Percentiles rank a stretch among this genome's conserved stretches.
Evolutionary conservation across 352 stramenopile species (phyloP).

Genomic region (Phytophthora foliorum): DNA sequence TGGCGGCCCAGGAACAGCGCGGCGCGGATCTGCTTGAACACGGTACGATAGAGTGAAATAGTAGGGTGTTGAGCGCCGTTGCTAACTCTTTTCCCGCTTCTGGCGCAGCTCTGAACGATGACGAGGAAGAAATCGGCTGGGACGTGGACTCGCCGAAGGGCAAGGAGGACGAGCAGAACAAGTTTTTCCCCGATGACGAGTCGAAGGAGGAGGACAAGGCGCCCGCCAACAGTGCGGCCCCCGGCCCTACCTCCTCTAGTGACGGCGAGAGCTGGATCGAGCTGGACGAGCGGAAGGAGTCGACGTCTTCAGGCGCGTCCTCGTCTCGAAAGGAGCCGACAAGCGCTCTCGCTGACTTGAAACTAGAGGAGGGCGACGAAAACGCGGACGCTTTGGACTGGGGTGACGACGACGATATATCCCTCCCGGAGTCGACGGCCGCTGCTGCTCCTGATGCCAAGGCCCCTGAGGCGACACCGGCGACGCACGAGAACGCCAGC

Average conservation of each 20-base stretch:
- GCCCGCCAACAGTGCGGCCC: conserved; percentile 13
- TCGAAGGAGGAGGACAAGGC: conserved; percentile 47
- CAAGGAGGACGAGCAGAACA: conserved; percentile 45
- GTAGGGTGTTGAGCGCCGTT: background rate
- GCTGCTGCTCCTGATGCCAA: conserved; percentile 21
- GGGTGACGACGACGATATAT: conserved; percentile 65
- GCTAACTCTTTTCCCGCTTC: background rate
- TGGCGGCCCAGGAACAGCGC: conserved; percentile 75
- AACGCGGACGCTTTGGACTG: conserved; percentile 60
- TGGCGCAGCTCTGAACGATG: conserved; percentile 59
- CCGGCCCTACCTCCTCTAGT: conserved; percentile 51
- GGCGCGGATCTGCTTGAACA: conserved; percentile 72
- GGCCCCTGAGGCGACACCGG: conserved; percentile 16
- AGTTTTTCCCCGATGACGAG: conserved; percentile 58
- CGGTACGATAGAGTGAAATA: conserved; percentile 36
- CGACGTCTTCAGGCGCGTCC: conserved; percentile 55
- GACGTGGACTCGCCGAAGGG: conserved; percentile 69
- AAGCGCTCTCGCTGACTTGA: conserved; percentile 38
- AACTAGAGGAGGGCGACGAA: conserved; percentile 47
- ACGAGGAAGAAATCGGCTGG: conserved; percentile 78
- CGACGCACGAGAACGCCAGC: conserved; percentile 42
- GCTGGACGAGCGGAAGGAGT: conserved; percentile 71
- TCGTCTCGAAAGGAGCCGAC: conserved; percentile 39
- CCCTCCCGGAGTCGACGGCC: conserved; percentile 32
- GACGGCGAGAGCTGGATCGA: conserved; percentile 79